Percentiles rank a stretch among this genome's conserved stretches.
Conservation (phyloP, 345 rosid genomes). For the Eucalyptus tenuipes region DNA sequence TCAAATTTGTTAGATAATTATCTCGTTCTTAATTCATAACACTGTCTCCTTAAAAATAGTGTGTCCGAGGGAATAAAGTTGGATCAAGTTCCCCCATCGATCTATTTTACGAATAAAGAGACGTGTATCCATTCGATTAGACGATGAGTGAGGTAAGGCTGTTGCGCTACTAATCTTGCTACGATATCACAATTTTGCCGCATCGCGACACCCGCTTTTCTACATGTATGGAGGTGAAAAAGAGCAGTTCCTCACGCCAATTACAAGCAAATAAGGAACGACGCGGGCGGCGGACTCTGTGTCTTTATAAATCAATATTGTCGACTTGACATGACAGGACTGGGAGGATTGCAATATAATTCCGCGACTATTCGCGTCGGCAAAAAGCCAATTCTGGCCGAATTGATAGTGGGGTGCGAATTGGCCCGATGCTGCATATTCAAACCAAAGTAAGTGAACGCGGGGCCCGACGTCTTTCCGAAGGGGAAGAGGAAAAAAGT, state of each 20-base stretch:
- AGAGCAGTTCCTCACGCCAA: not conserved
- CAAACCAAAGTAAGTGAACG: not conserved
- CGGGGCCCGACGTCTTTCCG: not conserved
- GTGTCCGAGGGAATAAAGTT: rapidly evolving
- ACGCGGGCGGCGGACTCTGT: not conserved
- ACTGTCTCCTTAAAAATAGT: not conserved
- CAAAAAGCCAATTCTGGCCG: not conserved
- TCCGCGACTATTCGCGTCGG: not conserved
- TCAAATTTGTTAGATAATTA: not conserved
- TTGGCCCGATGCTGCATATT: not conserved
- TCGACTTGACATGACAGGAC: not conserved
- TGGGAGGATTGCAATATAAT: not conserved
- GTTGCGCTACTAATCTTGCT: not conserved
- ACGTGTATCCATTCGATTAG: not conserved
- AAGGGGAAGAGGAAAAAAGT: not conserved
- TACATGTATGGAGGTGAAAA: not conserved
- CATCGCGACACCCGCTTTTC: not conserved
- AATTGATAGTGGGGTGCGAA: not conserved
- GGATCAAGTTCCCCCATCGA: not conserved
- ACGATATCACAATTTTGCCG: not conserved
- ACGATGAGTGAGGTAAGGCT: not conserved
- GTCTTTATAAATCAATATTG: not conserved
- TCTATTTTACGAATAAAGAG: not conserved
- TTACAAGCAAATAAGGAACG: not conserved
- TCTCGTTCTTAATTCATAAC: not conserved